These are phyloP conservation scores for Colletotrichum karsti DNA, from an alignment of 2,329 filamentous ascomycete genomes.

Conservation along the genomic window DNA sequence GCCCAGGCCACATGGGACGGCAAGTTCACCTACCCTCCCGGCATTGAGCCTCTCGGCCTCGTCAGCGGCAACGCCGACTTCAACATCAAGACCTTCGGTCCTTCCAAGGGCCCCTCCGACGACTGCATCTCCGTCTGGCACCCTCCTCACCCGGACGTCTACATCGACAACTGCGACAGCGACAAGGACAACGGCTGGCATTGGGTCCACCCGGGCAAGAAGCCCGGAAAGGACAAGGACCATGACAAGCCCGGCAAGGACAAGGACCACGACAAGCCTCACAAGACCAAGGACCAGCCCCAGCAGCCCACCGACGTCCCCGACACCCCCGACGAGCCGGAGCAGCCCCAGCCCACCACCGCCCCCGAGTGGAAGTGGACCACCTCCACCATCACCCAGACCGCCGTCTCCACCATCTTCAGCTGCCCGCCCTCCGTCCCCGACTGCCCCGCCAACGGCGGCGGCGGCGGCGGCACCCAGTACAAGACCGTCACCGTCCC, in stretches of 20 bases:
- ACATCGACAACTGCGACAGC: conserved; percentile 46
- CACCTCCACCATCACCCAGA: conserved; percentile 51
- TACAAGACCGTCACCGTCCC: conserved; percentile 47
- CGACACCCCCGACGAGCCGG: background rate
- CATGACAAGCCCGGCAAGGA: conserved; percentile 9
- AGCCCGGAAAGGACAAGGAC: conserved; percentile 19
- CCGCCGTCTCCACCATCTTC: conserved; percentile 47
- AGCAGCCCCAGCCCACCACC: conserved; percentile 26
- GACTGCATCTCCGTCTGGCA: conserved; percentile 44
- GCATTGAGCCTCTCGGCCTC: conserved; percentile 28
- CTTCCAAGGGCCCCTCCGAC: conserved; percentile 32
- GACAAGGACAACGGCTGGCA: conserved; percentile 42
- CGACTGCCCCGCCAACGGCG: conserved; percentile 44
- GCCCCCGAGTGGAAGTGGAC: conserved; percentile 44
- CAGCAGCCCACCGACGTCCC: background rate
- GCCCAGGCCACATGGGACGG: conserved; percentile 28
- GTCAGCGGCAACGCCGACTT: conserved; percentile 13
- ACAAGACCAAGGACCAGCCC: background rate
- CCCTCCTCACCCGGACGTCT: conserved; percentile 43
- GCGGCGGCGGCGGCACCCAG: conserved; percentile 36
- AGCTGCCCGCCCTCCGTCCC: conserved; percentile 45
- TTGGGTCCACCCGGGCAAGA: conserved; percentile 42
- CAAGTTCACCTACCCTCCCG: conserved; percentile 31
- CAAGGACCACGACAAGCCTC: background rate
- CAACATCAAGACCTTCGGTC: conserved; percentile 31